Percentiles rank a stretch among this genome's conserved stretches.
These are phyloP conservation scores for Caryocar brasiliense DNA, from an alignment of 441 rosid species.

Conservation along the genomic window DNA sequence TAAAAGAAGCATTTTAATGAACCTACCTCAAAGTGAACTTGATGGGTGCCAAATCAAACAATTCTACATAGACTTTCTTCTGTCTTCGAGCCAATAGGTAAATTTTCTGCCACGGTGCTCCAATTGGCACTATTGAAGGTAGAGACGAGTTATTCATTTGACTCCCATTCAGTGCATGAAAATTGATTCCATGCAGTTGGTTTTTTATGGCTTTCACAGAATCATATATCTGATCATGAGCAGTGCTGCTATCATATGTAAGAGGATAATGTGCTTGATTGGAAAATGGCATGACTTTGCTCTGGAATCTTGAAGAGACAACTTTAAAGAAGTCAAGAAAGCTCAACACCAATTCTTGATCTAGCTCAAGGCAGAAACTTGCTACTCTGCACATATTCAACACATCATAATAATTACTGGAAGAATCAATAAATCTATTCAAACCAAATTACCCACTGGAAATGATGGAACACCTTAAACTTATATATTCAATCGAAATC, in stretches of 20 bases:
- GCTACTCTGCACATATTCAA: constrained; percentile 54
- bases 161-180: constrained; percentile 29
- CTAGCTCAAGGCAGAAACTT: constrained; percentile 81
- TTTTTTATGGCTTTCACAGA: constrained; percentile 26
- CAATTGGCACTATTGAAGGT: constrained; percentile 77
- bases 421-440: constrained; percentile 7
- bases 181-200: constrained; percentile 26
- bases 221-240: constrained; percentile 16
- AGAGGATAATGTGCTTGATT: constrained; percentile 38
- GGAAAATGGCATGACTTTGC: constrained; percentile 44
- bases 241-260: constrained; percentile 27
- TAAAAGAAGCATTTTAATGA: constrained; percentile 1
- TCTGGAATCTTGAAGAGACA: constrained; percentile 54
- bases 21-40: constrained; percentile 71
- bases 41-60: constrained; percentile 69
- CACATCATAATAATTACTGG: constrained; percentile 16
- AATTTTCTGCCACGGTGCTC: constrained; percentile 96
- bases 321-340: constrained; percentile 62
- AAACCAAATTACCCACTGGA: constrained; percentile 6
- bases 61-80: constrained; percentile 79
- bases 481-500: constrained; percentile 62
- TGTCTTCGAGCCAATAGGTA: constrained; percentile 74
- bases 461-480: constrained; percentile 42
- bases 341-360: constrained; percentile 67
- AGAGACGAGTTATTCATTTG: constrained; percentile 30